Conservation (phyloP, 805 yeast species). For the Candida ovalis region DNA sequence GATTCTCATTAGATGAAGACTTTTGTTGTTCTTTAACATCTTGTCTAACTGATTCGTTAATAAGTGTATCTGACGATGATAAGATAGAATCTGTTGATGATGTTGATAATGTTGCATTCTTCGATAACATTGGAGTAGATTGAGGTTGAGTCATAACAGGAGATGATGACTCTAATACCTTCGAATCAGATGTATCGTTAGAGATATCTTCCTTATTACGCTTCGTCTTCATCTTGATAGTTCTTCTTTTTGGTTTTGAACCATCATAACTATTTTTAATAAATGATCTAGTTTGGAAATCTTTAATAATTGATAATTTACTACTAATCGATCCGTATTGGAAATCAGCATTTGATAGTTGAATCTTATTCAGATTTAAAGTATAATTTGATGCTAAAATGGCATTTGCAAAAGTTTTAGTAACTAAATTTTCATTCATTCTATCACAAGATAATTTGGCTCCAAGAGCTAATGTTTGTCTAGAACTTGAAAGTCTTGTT, state of each 20-base stretch:
- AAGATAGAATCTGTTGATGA: not conserved
- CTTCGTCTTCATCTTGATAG: conserved; percentile 19
- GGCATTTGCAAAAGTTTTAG: conserved; percentile 30
- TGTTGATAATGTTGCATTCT: not conserved
- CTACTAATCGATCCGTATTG: conserved; percentile 31
- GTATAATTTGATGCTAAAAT: conserved; percentile 27
- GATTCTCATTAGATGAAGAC: not conserved
- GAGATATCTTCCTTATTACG: not conserved
- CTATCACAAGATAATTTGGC: conserved; percentile 34
- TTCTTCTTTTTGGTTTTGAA: conserved; percentile 28
- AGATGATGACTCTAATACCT: not conserved
- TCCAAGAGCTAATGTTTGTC: conserved; percentile 74
- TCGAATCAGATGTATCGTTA: not conserved
- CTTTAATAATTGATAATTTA: conserved; percentile 38
- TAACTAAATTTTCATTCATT: conserved; percentile 31
- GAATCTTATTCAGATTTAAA: conserved; percentile 29
- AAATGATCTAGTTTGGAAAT: conserved; percentile 43
- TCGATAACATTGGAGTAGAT: not conserved
- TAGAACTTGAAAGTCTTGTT: conserved; percentile 62
- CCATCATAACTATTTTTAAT: conserved; percentile 29
- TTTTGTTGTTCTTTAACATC: not conserved
- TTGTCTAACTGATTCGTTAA: not conserved
- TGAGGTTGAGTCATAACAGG: not conserved
- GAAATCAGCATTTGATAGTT: conserved; percentile 29
- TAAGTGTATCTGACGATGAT: not conserved